These are phyloP conservation scores for Aspergillus sp. DNA, from an alignment of 2,329 filamentous ascomycete species.

Conservation along the genomic window DNA sequence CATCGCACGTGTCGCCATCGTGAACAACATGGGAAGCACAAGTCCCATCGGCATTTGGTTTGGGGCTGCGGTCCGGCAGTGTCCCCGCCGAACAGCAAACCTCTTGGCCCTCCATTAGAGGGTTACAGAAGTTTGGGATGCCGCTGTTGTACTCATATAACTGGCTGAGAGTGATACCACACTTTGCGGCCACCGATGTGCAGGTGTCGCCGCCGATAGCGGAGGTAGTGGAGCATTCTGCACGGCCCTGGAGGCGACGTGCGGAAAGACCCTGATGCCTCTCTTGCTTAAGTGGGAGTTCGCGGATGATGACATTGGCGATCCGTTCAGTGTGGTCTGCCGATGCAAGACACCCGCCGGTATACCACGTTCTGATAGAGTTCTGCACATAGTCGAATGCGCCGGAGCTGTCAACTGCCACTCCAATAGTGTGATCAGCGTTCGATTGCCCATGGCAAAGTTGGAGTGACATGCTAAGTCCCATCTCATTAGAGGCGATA, in stretches of 20 bases:
- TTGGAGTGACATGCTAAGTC: neutral
- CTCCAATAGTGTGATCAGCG: neutral
- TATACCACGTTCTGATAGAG: neutral
- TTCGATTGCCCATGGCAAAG: neutral
- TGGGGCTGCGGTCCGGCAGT: slow-evolving; percentile 20
- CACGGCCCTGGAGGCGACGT: too few relatives aligned
- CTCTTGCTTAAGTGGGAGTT: neutral
- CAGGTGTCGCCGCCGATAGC: slow-evolving; percentile 34
- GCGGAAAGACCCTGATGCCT: neutral
- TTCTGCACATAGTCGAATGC: neutral
- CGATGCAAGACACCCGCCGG: neutral
- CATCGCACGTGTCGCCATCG: neutral
- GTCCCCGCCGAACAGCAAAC: slow-evolving; percentile 37
- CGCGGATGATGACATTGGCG: neutral
- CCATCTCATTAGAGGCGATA: neutral
- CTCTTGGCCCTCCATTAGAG: slow-evolving; percentile 30
- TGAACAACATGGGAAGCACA: neutral
- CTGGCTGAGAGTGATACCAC: slow-evolving; percentile 37
- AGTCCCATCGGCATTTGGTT: neutral
- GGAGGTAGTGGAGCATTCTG: too few relatives aligned
- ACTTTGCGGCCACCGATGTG: slow-evolving; percentile 33
- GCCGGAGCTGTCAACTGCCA: neutral
- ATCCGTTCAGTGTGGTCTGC: neutral
- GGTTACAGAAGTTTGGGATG: slow-evolving; percentile 21
- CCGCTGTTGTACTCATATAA: slow-evolving; percentile 39